Evolutionary conservation across 2,329 filamentous ascomycete species (phyloP), one percentile per base, ranked within the genome.

Genomic region (Scedosporium aurantiacum): DNA sequence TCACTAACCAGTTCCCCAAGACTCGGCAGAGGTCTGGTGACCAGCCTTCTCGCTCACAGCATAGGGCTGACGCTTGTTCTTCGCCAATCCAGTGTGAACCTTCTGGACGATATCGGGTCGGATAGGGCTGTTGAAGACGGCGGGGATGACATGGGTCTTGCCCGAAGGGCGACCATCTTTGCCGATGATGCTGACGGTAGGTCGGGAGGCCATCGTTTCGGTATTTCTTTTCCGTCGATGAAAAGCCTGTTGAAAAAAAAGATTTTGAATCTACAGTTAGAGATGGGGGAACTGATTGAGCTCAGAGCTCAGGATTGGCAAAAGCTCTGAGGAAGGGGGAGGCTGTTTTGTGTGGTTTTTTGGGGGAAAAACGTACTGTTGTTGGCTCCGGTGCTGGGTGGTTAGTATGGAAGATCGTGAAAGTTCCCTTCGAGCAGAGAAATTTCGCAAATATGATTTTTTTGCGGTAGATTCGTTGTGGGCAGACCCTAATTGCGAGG

Each of bases 41-140:
- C 94, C 94, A 76, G 94, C 94, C 90, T 99, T 99, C 89, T 97
- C 93, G 88, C 91, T 96, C 85, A 99, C 94, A 75, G 94, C 87
- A 80, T 99, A 99, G 72, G 94, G 92, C 75, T 99, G 94, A 79
- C 94, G 89, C 88, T 96, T 97, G 88, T 99, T 99, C 91, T 99
- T 99, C 78, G 93, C 93, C 85, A 99, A 95, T 75, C 94, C 94
- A 74, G 91, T 96, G 88, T 99, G 94, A 74, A 97, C 89, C 79
- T 92, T 89, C 86, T 97, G 93, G 77, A 99, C 94, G 78, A 99
- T 96, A 82, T 99, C 94, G 74, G 92, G 90, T 79, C 94, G 93
- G 85, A 99, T 97, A 72, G 94, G 94, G 72, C 90, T 86, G 79
- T 86, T 86, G 89, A 99, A 99, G 82, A 99, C 93, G 80, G 91